These are phyloP conservation scores for Neostapfia colusana DNA, from an alignment of 176 grass and related monocot genomes.

Conservation along the genomic window DNA sequence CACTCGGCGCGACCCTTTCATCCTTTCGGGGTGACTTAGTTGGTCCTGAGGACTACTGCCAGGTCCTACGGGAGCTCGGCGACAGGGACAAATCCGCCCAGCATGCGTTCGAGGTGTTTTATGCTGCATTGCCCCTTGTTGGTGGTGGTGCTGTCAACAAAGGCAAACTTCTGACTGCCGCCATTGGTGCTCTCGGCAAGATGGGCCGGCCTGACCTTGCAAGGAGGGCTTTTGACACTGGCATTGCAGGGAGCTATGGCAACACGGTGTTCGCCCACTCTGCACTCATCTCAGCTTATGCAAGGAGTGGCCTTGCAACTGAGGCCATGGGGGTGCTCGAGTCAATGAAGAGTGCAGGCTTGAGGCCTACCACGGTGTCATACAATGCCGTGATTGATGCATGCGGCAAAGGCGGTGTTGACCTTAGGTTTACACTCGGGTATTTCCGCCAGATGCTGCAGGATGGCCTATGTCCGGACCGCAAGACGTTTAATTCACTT, in stretches of 20 bases:
- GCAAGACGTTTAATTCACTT: conserved; percentile 97
- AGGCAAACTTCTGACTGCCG: conserved; percentile 79
- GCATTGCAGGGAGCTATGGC: conserved; percentile 61
- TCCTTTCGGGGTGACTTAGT: conserved; percentile 49
- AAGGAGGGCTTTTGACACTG: conserved; percentile 66
- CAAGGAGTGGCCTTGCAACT: conserved; percentile 67
- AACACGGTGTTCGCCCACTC: conserved; percentile 88
- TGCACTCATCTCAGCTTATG: conserved; percentile 84
- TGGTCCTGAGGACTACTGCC: conserved; percentile 78
- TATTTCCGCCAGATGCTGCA: conserved; percentile 92
- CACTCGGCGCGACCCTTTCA: conserved; percentile 33
- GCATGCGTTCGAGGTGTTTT: conserved; percentile 60
- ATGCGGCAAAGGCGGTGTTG: conserved; percentile 79
- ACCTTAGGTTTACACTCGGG: conserved; percentile 70
- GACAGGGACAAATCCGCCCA: conserved; percentile 52
- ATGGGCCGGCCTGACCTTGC: conserved; percentile 75
- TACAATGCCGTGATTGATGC: conserved; percentile 97
- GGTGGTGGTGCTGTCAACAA: conserved; percentile 48
- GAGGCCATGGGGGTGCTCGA: conserved; percentile 77
- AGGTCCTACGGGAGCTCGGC: conserved; percentile 57
- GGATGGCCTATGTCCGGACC: conserved; percentile 75
- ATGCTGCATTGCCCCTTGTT: conserved; percentile 56
- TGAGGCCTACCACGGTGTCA: conserved; percentile 76
- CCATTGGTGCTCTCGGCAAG: conserved; percentile 75
- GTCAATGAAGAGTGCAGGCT: conserved; percentile 62